These are phyloP conservation scores for Aureobasidium sp. DNA, from an alignment of 2,329 filamentous ascomycete genomes.

Conservation along the genomic window DNA sequence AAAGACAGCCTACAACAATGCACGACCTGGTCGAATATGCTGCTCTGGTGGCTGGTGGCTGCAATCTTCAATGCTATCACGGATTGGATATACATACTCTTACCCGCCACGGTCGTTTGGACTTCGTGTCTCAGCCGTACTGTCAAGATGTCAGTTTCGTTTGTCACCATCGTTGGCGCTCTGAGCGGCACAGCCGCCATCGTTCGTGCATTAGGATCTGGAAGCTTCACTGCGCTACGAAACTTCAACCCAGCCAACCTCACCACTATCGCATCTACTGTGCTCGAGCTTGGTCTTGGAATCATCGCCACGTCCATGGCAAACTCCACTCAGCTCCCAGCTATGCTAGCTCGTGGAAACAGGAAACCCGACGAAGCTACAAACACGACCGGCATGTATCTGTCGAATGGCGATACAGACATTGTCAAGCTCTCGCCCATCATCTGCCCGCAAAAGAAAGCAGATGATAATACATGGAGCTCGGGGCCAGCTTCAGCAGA, in stretches of 20 bases:
- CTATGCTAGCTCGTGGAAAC: neutral
- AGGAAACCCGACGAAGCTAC: neutral
- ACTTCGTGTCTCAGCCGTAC: conserved; percentile 35
- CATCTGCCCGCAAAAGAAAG: neutral
- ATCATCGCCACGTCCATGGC: conserved; percentile 9
- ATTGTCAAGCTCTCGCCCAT: conserved; percentile 7
- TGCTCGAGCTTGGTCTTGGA: conserved; percentile 28
- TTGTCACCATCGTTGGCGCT: conserved; percentile 35
- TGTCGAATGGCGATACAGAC: neutral
- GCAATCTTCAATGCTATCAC: conserved; percentile 32
- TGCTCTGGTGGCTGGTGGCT: conserved; percentile 22
- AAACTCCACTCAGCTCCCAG: neutral
- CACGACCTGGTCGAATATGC: conserved; percentile 18
- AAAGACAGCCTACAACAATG: conserved; percentile 21
- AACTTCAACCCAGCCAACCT: conserved; percentile 24
- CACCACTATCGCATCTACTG: conserved; percentile 27
- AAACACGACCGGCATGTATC: neutral
- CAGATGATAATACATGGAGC: neutral
- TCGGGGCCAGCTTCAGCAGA: neutral
- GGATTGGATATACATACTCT: conserved; percentile 31
- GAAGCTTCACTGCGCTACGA: conserved; percentile 18
- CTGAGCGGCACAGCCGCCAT: conserved; percentile 23
- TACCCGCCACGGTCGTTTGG: conserved; percentile 36
- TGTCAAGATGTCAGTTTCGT: conserved; percentile 35
- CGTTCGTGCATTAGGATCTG: conserved; percentile 22